Base-by-base conservation (phyloP, 768 basidiomycete species). In the Trametes gibbosa region DNA sequence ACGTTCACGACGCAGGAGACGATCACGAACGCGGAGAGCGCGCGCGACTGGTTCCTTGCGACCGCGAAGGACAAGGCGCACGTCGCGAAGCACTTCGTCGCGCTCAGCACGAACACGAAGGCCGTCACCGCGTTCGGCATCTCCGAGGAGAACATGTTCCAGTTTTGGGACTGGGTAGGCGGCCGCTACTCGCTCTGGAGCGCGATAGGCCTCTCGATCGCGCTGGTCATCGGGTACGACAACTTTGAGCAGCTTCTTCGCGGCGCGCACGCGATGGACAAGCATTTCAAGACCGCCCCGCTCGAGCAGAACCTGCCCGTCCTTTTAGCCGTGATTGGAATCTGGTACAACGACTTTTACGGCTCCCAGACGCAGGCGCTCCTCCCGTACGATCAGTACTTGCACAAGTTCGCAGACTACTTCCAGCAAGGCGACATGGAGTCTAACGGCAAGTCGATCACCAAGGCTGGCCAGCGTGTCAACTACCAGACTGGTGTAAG, bases 341-440 rank as follows among this genome's bases (percentile, higher is more conserved):
- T 98, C 68, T 99, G 97, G 97, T 99, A 98, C 81, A 97, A 98
- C 72, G 92, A 98, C 78, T 99, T 98, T 75, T 98, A 96, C 72
- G 90, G 93, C 63, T 79, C 96, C 35, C 97, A 99, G 76, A 98
- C 97, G 3, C 92, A 96, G 64, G 92, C 89, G 2, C 81, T 99
- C 41, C 81, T 99, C 42, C 97, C 97, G 0, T 99, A 99, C 70
- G 97, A 99, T 75, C 97, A 99, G 73, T 99, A 99, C 76, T 79
- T 99, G 63, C 92, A 98, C 83, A 97, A 96, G 74, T 99, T 99
- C 68, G 96, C 97, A 37, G 97, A 99, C 75, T 98, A 98, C 80
- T 99, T 99, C 91, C 97, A 98, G 74, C 97, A 98, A 82, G 96
- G 95, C 46, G 97, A 99, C 74, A 99, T 99, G 97, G 97, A 99